A percentile compares a stretch with the other conserved stretches of the same genome.
Conservation (phyloP, 2,329 filamentous ascomycete genomes). For the Verticillium longisporum region DNA sequence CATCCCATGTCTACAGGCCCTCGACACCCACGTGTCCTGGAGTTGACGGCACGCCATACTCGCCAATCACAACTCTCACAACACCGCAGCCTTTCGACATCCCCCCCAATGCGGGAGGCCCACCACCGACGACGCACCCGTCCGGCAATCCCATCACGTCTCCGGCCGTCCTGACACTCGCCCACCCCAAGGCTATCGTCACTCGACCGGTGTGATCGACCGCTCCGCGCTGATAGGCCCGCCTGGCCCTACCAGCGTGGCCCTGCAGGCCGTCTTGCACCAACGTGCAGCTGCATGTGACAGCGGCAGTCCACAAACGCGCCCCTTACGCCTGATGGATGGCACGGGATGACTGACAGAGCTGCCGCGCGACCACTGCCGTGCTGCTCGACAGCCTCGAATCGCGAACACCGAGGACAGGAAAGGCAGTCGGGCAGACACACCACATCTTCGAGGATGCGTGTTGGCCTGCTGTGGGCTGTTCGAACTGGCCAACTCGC, state of each 20-base stretch:
- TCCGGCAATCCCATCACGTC: background rate
- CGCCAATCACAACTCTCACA: no score
- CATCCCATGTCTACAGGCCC: no score
- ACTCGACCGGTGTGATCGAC: background rate
- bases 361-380: background rate
- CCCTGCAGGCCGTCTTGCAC: background rate
- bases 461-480: background rate
- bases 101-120: background rate
- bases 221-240: background rate
- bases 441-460: background rate
- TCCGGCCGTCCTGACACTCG: background rate
- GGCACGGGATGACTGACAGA: background rate
- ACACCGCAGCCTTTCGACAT: background rate
- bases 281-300: background rate
- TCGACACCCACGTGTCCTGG: no score
- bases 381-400: background rate
- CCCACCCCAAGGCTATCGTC: background rate
- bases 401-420: background rate
- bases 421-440: background rate
- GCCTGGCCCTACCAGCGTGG: background rate
- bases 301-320: background rate
- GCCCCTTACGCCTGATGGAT: background rate
- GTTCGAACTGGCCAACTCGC: background rate
- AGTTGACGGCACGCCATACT: no score
- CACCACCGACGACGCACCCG: background rate